Conservation (phyloP, 2,329 filamentous ascomycete species). For the Amauroascus niger region DNA sequence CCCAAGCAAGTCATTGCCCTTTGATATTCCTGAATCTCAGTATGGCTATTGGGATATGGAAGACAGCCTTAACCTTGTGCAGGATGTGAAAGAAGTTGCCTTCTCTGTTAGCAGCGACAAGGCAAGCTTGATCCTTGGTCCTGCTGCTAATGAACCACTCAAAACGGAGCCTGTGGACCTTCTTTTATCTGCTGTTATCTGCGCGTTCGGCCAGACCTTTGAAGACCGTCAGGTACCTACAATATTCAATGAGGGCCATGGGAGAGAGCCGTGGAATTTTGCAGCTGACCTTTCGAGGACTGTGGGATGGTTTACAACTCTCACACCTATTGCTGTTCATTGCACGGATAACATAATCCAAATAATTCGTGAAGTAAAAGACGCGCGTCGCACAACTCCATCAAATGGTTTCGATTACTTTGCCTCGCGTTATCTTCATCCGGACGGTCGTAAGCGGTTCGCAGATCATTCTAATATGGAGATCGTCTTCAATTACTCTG, state of each 20-base stretch:
- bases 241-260: slow-evolving; percentile 43
- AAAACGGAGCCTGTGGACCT: slow-evolving; percentile 30
- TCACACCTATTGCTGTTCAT: slow-evolving; percentile 33
- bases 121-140: slow-evolving; percentile 21
- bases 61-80: slow-evolving; percentile 4
- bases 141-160: slow-evolving; percentile 25
- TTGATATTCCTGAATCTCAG: slow-evolving; percentile 23
- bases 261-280: slow-evolving; percentile 37
- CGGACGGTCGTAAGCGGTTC: slow-evolving; percentile 23
- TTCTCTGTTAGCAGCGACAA: slow-evolving; percentile 29
- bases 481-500: slow-evolving; percentile 35
- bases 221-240: slow-evolving; percentile 33
- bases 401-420: slow-evolving; percentile 29
- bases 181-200: slow-evolving; percentile 29
- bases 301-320: slow-evolving; percentile 43
- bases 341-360: slow-evolving; percentile 17
- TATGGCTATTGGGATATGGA: slow-evolving; percentile 32
- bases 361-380: slow-evolving; percentile 30
- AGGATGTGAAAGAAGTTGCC: not conserved
- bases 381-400: slow-evolving; percentile 26
- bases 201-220: slow-evolving; percentile 39
- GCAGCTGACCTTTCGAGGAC: slow-evolving; percentile 39
- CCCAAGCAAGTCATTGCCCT: slow-evolving; percentile 16
- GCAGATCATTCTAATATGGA: slow-evolving; percentile 34
- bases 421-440: slow-evolving; percentile 22